Base-by-base conservation (phyloP, 495 filamentous ascomycete species). In the Hypoxylon perforatum region DNA sequence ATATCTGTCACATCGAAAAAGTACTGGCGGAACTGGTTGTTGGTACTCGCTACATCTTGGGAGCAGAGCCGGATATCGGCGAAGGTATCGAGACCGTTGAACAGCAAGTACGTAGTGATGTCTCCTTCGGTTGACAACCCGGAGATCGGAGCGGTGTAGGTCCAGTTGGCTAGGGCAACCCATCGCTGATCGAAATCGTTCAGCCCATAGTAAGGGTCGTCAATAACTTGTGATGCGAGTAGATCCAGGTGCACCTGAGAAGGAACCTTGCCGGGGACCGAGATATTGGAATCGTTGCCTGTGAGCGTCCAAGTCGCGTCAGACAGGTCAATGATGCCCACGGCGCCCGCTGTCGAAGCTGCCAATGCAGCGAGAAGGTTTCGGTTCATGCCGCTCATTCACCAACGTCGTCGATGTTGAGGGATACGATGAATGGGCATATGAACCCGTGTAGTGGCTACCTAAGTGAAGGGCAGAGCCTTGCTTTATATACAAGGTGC, bases 11-110 rank as follows among this genome's bases (percentile, higher is more conserved):
- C 79, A 44, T 92, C 82, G 61, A 91, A 91, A n/a, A 82, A 79
- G 65, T 87, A 92, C 63, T 91, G 88, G 4, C 88, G 85, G 63
- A 91, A 92, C 71, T 92, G 89, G 61, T 91, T 92, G 69, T 90
- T 82, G 0, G 89, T 90, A 1, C 81, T 80, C 3, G 84, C 89
- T n/a, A 92, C 80, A 48, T 78, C 69, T 35, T 87, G 72, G 0
- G 81, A 84, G 72, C 89, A 92, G 38, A 91, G 77, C 17, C 78
- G 74, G 25, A 92, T 83, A 15, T 84, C 84, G 18, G 87, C 78
- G 65, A 90, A 91, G 0, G 88, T 91, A 55, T 91, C 88, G 9
- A 90, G 77, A 4, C 88, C 88, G 62, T 91, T 83, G 70, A 91
- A 90, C 3, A 88, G 77, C 17, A 89, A 78, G 75, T 80, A 88